Evolutionary conservation across 2,329 filamentous ascomycete species (phyloP).

Genomic region (Apiospora rasikravindrae): DNA sequence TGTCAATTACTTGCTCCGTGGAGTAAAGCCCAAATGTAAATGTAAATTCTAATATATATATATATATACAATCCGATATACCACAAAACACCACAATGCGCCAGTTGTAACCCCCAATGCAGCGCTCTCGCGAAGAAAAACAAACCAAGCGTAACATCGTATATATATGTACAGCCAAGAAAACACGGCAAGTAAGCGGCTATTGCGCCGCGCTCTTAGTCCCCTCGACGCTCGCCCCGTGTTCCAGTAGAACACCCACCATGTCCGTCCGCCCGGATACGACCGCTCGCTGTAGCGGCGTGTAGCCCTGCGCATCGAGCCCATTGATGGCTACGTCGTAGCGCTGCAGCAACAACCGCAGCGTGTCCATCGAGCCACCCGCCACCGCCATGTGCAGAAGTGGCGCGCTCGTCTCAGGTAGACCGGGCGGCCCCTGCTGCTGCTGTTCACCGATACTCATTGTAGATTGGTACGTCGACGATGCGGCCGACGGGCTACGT

Average conservation of each 20-base stretch:
- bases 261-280: constrained; percentile 34
- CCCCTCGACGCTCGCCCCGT: constrained; percentile 18
- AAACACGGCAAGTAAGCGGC: not conserved
- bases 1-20: not conserved
- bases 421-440: not conserved
- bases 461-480: constrained; percentile 1
- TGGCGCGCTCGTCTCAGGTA: constrained; percentile 30
- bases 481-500: not conserved
- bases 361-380: constrained; percentile 32
- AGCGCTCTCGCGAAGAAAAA: not conserved
- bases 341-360: constrained; percentile 32
- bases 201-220: not conserved
- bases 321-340: constrained; percentile 32
- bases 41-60: not conserved
- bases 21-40: not conserved
- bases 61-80: not conserved
- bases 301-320: constrained; percentile 31
- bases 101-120: constrained; percentile 1
- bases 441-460: not conserved
- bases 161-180: not conserved
- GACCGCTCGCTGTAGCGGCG: constrained; percentile 32
- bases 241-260: constrained; percentile 31
- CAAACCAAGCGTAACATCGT: not conserved
- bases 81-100: not conserved
- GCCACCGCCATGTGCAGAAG: constrained; percentile 34